phyloP scores from a whole-genome alignment of 257 asterid genomes.

The Solanum pinnatisectum region DNA sequence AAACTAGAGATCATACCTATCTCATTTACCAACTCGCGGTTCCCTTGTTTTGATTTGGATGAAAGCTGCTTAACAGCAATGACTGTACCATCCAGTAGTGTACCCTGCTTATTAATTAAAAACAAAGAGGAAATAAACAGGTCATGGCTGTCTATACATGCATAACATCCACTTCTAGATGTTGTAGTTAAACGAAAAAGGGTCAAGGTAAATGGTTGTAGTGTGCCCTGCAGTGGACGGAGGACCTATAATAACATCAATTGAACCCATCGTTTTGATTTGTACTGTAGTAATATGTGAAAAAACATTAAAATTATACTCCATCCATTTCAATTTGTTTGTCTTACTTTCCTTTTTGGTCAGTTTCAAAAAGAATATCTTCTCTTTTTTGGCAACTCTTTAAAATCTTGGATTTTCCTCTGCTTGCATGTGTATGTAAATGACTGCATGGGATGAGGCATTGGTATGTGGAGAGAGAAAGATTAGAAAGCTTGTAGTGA shows the following conservation, averaged over 20 bases:
- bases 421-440: neutral
- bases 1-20: neutral
- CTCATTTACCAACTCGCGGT: slow-evolving; percentile 8
- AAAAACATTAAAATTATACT: neutral
- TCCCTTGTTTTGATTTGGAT: slow-evolving; percentile 10
- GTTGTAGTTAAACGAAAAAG: neutral
- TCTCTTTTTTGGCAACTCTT: neutral
- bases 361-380: too few species aligned
- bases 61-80: slow-evolving; percentile 14
- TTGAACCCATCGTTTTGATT: neutral
- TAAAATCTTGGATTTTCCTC: neutral
- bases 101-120: neutral
- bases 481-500: neutral
- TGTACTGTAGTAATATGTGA: neutral
- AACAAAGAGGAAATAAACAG: neutral
- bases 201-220: neutral
- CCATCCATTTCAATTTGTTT: neutral
- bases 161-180: neutral
- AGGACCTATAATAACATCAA: neutral
- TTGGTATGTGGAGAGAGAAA: neutral
- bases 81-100: slow-evolving; percentile 3
- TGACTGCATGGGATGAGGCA: neutral
- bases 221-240: neutral
- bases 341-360: neutral
- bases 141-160: neutral